These are phyloP conservation scores for Elaeis oleifera DNA, from an alignment of 202 grass and related monocot genomes.

Conservation along the genomic window DNA sequence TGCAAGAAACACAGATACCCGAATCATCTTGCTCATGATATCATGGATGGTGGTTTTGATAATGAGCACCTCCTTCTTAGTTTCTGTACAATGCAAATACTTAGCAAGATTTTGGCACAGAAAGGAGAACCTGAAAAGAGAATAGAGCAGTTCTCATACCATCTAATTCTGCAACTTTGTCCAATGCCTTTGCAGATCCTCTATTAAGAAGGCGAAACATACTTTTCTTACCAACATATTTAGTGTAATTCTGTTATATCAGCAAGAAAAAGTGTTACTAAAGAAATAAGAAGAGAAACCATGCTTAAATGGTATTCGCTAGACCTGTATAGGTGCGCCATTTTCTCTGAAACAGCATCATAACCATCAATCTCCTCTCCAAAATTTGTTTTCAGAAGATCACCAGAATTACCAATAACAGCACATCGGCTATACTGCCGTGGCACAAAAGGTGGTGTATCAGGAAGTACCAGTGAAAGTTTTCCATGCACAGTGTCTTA, in stretches of 20 bases:
- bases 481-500: slow-evolving; percentile 78
- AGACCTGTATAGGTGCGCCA: slow-evolving; percentile 76
- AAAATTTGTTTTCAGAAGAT: slow-evolving; percentile 95
- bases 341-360: slow-evolving; percentile 95
- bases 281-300: slow-evolving; percentile 8
- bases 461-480: slow-evolving; percentile 70
- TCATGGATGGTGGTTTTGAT: slow-evolving; percentile 99
- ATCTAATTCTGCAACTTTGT: slow-evolving; percentile 97
- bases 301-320: slow-evolving; percentile 21
- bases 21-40: slow-evolving; percentile 93
- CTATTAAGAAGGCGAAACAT: slow-evolving; percentile 95
- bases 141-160: slow-evolving; percentile 28
- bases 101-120: slow-evolving; percentile 3
- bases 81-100: slow-evolving; percentile 60
- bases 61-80: slow-evolving; percentile 65
- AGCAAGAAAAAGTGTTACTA: slow-evolving; percentile 9
- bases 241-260: slow-evolving; percentile 73
- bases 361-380: slow-evolving; percentile 94
- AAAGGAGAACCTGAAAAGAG: slow-evolving; percentile 12
- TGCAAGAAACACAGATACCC: slow-evolving; percentile 30
- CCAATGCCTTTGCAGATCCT: slow-evolving; percentile 95
- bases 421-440: slow-evolving; percentile 70
- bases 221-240: slow-evolving; percentile 90
- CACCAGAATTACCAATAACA: slow-evolving; percentile 89
- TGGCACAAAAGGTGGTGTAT: slow-evolving; percentile 66